Evolutionary conservation across 805 yeast species (phyloP), one percentile per base, ranked within the genome.

Genomic region (Yamadazyma phyllophila): DNA sequence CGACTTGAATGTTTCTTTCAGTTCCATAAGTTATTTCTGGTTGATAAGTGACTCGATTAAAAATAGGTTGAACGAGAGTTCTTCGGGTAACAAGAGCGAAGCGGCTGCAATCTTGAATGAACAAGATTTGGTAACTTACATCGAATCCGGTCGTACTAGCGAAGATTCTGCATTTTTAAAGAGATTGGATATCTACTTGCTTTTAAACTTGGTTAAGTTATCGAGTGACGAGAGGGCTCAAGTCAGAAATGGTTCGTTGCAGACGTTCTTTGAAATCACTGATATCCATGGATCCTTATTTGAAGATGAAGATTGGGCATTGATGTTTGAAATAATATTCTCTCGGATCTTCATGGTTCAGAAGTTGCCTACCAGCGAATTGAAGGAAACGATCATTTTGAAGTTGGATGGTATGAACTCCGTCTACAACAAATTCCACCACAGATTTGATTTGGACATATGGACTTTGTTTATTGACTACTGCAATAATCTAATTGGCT

Each of bases 1-100:
- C 50, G 96, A 92, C 53, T 63, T 92, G 52, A 92, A 92, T 61
- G 87, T 89, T 15, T 88, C 97, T 0, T 90, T 92, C 60, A 88
- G 96, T 40, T 83, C 97, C 0, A 86, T 90, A 7, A 88, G 96
- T 54, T 86, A 90, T 53, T 91, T 90, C 58, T 92, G 98, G 98
- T 63, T 86, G 12, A 80, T 94, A 3, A 87, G 97, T 54, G 98
- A 94, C 56, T 81, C 82, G 47, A 64, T 71, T 30, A 66, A 64
- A 40, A 52, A 59, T 10, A 56, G 60, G 42, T 32, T 39, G 6
- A 16, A 20, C 3, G 35, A 26, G 10, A 33, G 30, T 15, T 20
- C 24, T 20, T 20, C 24, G 6, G 3, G 6, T 4, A 20, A 20
- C 6, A 6, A 20, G 24, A 20, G 6, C 6, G 24, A 6, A 3